Conservation (phyloP, 306 rosid genomes). For the Cucurbita pepo region DNA sequence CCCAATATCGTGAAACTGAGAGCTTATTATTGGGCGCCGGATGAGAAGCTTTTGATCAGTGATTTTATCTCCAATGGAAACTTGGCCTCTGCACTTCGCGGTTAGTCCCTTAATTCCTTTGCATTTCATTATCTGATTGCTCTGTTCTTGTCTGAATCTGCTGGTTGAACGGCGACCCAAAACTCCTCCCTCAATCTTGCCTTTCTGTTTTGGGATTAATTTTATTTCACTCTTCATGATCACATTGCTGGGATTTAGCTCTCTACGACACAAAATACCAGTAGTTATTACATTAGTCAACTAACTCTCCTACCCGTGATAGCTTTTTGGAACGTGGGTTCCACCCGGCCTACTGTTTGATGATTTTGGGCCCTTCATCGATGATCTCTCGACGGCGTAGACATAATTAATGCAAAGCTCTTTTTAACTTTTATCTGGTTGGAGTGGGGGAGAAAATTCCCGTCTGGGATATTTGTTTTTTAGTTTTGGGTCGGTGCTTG, state of each 20-base stretch:
- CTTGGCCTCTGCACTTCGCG: conserved; percentile 64
- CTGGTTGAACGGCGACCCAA: background rate
- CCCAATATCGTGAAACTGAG: conserved; percentile 71
- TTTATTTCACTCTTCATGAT: background rate
- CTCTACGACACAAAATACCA: too few relatives aligned
- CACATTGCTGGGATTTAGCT: background rate
- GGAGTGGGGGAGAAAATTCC: background rate
- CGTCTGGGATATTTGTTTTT: background rate
- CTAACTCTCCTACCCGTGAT: too few relatives aligned
- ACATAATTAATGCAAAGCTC: background rate
- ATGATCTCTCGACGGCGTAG: background rate
- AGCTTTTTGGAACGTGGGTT: background rate
- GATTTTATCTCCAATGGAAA: conserved; percentile 88
- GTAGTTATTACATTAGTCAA: too few relatives aligned
- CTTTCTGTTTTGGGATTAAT: background rate
- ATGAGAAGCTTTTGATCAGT: conserved; percentile 90
- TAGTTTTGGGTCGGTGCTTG: background rate
- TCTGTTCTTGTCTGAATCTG: background rate
- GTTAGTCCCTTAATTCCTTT: conserved; percentile 16
- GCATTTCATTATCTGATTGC: background rate
- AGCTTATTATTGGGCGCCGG: conserved; percentile 93
- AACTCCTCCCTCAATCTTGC: background rate
- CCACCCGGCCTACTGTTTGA: background rate
- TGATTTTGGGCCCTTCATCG: background rate
- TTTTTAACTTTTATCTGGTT: background rate